Percentiles rank a stretch among this genome's conserved stretches.
These are phyloP conservation scores for Candida golubevii DNA, from an alignment of 805 yeast genomes.

Conservation along the genomic window DNA sequence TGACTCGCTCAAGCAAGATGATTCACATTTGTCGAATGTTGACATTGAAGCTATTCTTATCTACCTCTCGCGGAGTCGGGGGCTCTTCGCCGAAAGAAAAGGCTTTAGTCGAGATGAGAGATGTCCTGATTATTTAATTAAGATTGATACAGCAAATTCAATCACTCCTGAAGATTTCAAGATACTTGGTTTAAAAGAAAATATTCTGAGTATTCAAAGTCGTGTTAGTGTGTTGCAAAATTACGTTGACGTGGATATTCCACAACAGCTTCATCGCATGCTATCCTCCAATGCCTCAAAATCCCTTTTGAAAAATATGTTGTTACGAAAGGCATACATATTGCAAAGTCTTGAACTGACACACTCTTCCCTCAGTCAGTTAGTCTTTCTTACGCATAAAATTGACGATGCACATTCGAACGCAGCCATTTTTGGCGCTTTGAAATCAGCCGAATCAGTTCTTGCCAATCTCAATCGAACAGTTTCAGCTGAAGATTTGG, in stretches of 20 bases:
- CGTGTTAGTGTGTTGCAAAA: slow-evolving; percentile 19
- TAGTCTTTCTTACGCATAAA: slow-evolving; percentile 24
- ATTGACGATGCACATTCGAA: slow-evolving; percentile 36
- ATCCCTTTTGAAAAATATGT: slow-evolving; percentile 17
- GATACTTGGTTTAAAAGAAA: slow-evolving; percentile 25
- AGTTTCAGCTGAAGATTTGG: slow-evolving; percentile 25
- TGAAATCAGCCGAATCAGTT: slow-evolving; percentile 23
- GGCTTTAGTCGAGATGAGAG: neutral
- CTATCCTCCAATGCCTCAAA: slow-evolving; percentile 15
- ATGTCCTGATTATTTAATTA: slow-evolving; percentile 15
- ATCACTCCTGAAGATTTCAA: slow-evolving; percentile 30
- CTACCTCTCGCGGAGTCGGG: slow-evolving; percentile 26
- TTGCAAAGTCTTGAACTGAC: slow-evolving; percentile 19
- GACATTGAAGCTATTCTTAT: slow-evolving; percentile 28
- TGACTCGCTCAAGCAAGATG: slow-evolving; percentile 5
- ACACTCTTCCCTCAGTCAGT: slow-evolving; percentile 17
- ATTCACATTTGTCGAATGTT: slow-evolving; percentile 13
- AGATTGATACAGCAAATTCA: slow-evolving; percentile 15
- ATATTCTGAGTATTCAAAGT: slow-evolving; percentile 17
- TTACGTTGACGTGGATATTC: slow-evolving; percentile 18
- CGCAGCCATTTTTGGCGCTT: slow-evolving; percentile 21
- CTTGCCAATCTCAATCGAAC: slow-evolving; percentile 27
- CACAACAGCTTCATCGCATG: slow-evolving; percentile 13
- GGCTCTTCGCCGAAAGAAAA: slow-evolving; percentile 1
- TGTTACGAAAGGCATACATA: slow-evolving; percentile 15